Conservation (phyloP, 306 rosid species). For the Vicia villosa region DNA sequence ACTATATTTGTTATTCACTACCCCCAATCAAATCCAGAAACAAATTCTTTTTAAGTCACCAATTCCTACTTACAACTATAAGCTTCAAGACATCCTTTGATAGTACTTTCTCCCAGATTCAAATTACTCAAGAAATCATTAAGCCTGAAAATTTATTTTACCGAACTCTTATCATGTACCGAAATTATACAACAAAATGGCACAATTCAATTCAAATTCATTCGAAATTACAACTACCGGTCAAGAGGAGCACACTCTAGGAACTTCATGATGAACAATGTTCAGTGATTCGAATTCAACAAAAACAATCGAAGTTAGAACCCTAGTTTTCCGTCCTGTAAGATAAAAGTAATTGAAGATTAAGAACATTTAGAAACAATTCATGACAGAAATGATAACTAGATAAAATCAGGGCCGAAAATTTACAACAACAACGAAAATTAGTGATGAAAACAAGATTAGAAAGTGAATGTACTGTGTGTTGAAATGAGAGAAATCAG, state of each 20-base stretch:
- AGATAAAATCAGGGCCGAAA: not conserved
- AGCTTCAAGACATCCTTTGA: conserved; percentile 90
- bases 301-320: conserved; percentile 12
- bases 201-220: conserved; percentile 16
- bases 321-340: conserved; percentile 3
- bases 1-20: conserved; percentile 2
- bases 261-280: conserved; percentile 65
- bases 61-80: conserved; percentile 76
- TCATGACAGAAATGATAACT: not conserved
- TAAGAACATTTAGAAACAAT: not conserved
- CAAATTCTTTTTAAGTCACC: not conserved
- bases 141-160: conserved; percentile 48
- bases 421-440: no score
- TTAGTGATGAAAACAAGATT: no score
- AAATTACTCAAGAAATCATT: conserved; percentile 71
- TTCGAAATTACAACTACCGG: conserved; percentile 52
- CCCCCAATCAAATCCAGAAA: conserved; percentile 24
- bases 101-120: conserved; percentile 90
- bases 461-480: no score
- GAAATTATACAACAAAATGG: not conserved
- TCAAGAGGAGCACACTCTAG: conserved; percentile 82
- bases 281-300: conserved; percentile 10
- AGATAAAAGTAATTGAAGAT: conserved; percentile 11
- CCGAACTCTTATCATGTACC: not conserved
- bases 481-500: conserved; percentile 11